Percentiles rank a stretch among this genome's conserved stretches.
Conservation (phyloP, 768 basidiomycete species). For the Filobasidium wieringae region DNA sequence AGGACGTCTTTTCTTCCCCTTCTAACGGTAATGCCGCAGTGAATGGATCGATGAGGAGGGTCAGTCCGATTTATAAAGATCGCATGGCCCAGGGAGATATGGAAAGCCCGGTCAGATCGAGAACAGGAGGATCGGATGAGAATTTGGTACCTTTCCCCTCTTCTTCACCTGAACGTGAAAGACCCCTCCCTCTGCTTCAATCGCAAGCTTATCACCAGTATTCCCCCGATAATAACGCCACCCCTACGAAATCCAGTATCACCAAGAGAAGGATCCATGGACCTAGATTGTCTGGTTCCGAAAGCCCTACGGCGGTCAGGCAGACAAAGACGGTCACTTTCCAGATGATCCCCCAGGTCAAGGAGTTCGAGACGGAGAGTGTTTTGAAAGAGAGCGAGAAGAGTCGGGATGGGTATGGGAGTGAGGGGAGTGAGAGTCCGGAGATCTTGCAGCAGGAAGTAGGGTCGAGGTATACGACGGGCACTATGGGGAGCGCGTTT, state of each 20-base stretch:
- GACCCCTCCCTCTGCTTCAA: constrained; percentile 1
- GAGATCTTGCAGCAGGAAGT: not conserved
- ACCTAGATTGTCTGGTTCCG: constrained; percentile 16
- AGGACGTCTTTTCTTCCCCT: constrained; percentile 1
- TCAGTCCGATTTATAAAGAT: not conserved
- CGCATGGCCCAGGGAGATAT: too few species aligned
- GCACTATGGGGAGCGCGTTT: not conserved
- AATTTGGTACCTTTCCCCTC: not conserved
- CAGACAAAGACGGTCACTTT: constrained; percentile 34
- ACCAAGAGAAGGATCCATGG: constrained; percentile 32
- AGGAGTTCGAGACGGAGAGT: constrained; percentile 31
- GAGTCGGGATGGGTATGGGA: constrained; percentile 22
- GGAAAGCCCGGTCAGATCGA: not conserved
- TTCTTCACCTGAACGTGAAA: not conserved
- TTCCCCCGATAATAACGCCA: constrained; percentile 15
- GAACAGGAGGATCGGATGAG: not conserved
- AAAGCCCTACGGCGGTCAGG: not conserved
- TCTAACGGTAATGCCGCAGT: not conserved
- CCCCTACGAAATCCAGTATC: constrained; percentile 30
- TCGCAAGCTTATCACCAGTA: not conserved
- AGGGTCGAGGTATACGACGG: not conserved
- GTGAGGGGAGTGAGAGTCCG: constrained; percentile 22
- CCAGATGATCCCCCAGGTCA: constrained; percentile 34
- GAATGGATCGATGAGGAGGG: not conserved
- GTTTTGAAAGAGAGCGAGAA: constrained; percentile 23